Evolutionary conservation across 345 rosid species (phyloP).

Genomic region (Nasturtium officinale): DNA sequence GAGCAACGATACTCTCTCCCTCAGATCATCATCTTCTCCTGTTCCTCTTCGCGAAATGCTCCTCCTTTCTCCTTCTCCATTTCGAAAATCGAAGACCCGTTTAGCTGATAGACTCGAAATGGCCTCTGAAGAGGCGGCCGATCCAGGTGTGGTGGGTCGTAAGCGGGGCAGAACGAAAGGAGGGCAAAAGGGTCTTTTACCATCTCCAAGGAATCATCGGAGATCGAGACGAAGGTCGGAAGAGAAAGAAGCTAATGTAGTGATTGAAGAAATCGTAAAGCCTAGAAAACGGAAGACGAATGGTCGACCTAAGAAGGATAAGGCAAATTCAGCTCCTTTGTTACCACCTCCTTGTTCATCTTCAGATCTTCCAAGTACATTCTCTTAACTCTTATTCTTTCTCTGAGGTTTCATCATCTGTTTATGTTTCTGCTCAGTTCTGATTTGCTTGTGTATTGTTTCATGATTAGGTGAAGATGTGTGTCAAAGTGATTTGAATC

Average conservation of each 20-base stretch:
- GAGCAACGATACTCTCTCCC: conserved; percentile 42
- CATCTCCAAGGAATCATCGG: conserved; percentile 63
- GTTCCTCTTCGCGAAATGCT: conserved; percentile 56
- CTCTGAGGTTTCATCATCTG: not conserved
- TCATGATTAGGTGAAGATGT: conserved; percentile 47
- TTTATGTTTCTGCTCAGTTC: conserved; percentile 16
- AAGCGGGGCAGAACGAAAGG: conserved; percentile 58
- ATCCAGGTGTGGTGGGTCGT: conserved; percentile 53
- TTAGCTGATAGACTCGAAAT: conserved; percentile 63
- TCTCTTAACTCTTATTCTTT: not conserved
- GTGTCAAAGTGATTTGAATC: conserved; percentile 57
- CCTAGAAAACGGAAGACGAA: conserved; percentile 58
- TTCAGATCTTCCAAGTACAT: conserved; percentile 54
- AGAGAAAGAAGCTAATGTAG: conserved; percentile 50
- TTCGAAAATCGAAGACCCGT: conserved; percentile 62
- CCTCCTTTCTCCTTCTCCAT: conserved; percentile 73
- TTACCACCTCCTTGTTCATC: conserved; percentile 55
- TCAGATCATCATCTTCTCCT: conserved; percentile 45
- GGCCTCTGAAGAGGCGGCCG: conserved; percentile 56
- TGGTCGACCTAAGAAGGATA: conserved; percentile 71
- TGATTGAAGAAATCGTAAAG: conserved; percentile 54
- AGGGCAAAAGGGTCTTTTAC: conserved; percentile 49
- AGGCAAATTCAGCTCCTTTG: conserved; percentile 27
- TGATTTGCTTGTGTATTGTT: not conserved
- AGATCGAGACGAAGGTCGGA: conserved; percentile 69